Evolutionary conservation across 1,284 basidiomycete genomes (phyloP).

Genomic region (Phellopilus nigrolimitatus): DNA sequence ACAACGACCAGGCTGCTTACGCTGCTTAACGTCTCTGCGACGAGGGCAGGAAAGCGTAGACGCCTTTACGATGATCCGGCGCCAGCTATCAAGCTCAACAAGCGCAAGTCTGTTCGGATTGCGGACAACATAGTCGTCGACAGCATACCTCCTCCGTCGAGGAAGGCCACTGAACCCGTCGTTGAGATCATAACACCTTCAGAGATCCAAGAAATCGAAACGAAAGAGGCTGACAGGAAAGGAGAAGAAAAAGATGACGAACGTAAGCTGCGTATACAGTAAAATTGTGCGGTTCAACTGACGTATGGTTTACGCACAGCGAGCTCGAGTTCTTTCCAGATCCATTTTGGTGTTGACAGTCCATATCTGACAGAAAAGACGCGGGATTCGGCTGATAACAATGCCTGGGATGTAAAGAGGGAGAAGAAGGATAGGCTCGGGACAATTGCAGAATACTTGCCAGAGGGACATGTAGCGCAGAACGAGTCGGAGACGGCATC

Average conservation of each 20-base stretch:
- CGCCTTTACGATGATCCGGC: slow-evolving; percentile 35
- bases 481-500: slow-evolving; percentile 27
- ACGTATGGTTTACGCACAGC: slow-evolving; percentile 22
- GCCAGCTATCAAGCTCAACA: slow-evolving; percentile 61
- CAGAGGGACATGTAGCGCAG: slow-evolving; percentile 35
- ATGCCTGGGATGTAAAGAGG: slow-evolving; percentile 44
- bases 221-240: slow-evolving; percentile 7
- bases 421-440: slow-evolving; percentile 47
- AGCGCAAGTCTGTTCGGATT: slow-evolving; percentile 41
- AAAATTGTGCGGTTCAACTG: slow-evolving; percentile 27
- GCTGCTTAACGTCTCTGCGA: slow-evolving; percentile 89
- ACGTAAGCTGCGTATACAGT: slow-evolving; percentile 21
- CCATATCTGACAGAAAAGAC: slow-evolving; percentile 41
- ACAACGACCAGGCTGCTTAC: slow-evolving; percentile 85
- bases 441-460: slow-evolving; percentile 45
- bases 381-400: slow-evolving; percentile 44
- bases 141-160: slow-evolving; percentile 19
- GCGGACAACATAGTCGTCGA: slow-evolving; percentile 21
- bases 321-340: slow-evolving; percentile 47
- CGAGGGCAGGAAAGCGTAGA: slow-evolving; percentile 58
- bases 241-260: slow-evolving; percentile 20
- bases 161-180: slow-evolving; percentile 20
- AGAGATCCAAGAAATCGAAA: not conserved
- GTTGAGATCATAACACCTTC: not conserved
- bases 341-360: slow-evolving; percentile 60